Evolutionary conservation across 2,329 filamentous ascomycete species (phyloP).

Genomic region (Hirsutella thompsonii): DNA sequence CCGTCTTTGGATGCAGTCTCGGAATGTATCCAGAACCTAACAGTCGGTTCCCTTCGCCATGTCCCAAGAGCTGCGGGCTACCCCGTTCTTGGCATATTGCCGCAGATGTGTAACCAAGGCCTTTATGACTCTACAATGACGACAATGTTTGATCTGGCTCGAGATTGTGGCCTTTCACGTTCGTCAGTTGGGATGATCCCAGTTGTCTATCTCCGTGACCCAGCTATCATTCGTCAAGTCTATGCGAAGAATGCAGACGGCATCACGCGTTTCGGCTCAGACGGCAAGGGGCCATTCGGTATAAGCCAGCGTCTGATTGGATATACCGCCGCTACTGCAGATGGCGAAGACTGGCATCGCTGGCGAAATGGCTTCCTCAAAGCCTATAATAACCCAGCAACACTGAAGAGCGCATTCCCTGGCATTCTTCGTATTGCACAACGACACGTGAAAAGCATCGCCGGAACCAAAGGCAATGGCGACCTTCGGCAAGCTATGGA

Average conservation of each 20-base stretch:
- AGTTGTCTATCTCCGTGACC: conserved; percentile 2
- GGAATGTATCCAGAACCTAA: neutral
- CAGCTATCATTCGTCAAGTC: conserved; percentile 2
- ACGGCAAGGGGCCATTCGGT: conserved; percentile 1
- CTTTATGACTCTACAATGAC: neutral
- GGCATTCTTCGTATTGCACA: conserved; percentile 1
- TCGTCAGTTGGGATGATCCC: conserved; percentile 1
- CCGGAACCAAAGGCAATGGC: neutral
- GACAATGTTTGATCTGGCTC: conserved; percentile 1
- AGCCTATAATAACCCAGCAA: neutral
- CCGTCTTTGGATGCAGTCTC: neutral
- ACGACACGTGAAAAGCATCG: neutral
- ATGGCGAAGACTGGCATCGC: conserved; percentile 3
- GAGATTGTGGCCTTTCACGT: conserved; percentile 1
- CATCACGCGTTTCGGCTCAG: conserved; percentile 1
- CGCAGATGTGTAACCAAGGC: conserved; percentile 3
- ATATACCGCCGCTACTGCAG: conserved; percentile 1
- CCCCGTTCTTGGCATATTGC: conserved; percentile 1
- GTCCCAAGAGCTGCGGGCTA: conserved; percentile 1
- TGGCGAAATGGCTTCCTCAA: conserved; percentile 3
- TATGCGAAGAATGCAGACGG: neutral
- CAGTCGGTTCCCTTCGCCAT: neutral
- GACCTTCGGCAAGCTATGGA: conserved; percentile 1
- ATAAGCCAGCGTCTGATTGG: conserved; percentile 1
- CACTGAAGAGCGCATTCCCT: neutral